Conservation (phyloP, 495 filamentous ascomycete genomes). For the Neurospora sp. region DNA sequence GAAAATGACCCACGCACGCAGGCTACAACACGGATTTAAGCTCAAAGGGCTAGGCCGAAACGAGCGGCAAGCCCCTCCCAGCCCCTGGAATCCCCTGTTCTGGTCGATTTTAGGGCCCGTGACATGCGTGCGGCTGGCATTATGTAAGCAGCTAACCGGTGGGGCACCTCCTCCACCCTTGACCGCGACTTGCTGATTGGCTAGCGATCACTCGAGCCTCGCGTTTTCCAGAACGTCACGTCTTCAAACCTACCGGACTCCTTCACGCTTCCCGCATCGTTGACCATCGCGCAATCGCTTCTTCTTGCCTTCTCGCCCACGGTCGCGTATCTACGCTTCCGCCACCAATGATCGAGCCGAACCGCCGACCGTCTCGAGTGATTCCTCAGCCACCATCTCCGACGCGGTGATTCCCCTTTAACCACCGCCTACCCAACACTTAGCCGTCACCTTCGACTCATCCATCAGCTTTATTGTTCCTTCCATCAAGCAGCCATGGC, state of each 20-base stretch:
- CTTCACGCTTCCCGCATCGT: slow-evolving; percentile 15
- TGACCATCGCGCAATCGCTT: slow-evolving; percentile 10
- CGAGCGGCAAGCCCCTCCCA: background rate
- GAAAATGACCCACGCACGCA: background rate
- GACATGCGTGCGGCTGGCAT: slow-evolving; percentile 2
- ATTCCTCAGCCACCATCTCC: slow-evolving; percentile 13
- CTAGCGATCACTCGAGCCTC: slow-evolving; percentile 7
- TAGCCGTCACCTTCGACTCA: slow-evolving; percentile 2
- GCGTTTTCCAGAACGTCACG: slow-evolving; percentile 28
- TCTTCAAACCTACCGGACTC: slow-evolving; percentile 13
- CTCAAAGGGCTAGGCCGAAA: background rate
- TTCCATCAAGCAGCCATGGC: slow-evolving; percentile 24
- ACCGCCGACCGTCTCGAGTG: slow-evolving; percentile 7
- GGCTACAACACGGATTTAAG: background rate
- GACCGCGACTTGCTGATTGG: slow-evolving; percentile 1
- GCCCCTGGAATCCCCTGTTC: background rate
- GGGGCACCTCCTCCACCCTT: slow-evolving; percentile 2
- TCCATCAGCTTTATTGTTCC: background rate
- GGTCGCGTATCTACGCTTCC: slow-evolving; percentile 10
- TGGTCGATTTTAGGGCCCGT: background rate
- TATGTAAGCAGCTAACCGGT: slow-evolving; percentile 11
- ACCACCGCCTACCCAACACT: background rate
- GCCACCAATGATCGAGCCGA: slow-evolving; percentile 10
- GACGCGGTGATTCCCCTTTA: slow-evolving; percentile 6
- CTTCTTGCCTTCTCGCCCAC: slow-evolving; percentile 8